Percentiles rank a stretch among this genome's conserved stretches.
Evolutionary conservation across 2,329 filamentous ascomycete genomes (phyloP).

Genomic region (Xylaria digitata): DNA sequence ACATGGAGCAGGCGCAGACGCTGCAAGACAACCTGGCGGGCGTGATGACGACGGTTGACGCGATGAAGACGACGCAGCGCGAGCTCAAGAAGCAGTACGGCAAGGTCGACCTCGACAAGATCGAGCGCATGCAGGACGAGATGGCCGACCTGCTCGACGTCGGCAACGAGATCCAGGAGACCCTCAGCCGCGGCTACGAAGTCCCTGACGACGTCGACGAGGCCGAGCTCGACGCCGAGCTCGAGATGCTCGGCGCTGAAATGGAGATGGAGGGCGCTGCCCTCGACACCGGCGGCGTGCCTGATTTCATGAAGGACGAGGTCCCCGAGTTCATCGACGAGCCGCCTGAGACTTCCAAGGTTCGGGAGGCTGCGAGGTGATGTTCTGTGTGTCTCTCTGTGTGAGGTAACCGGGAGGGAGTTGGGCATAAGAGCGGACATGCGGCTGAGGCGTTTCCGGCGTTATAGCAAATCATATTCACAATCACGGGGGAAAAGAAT

Average conservation of each 20-base stretch:
- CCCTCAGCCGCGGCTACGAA: conserved; percentile 89
- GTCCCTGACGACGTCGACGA: conserved; percentile 97
- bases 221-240: conserved; percentile 92
- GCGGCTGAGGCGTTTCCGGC: conserved; percentile 36
- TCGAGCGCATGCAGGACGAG: conserved; percentile 97
- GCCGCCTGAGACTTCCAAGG: conserved; percentile 78
- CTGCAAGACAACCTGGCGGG: conserved; percentile 99
- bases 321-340: conserved; percentile 94
- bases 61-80: conserved; percentile 97
- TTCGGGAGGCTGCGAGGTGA: conserved; percentile 80
- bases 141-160: conserved; percentile 99
- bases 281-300: conserved; percentile 68
- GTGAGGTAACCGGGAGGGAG: conserved; percentile 27
- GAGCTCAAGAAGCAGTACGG: conserved; percentile 93
- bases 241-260: conserved; percentile 94
- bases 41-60: conserved; percentile 97
- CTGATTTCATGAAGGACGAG: conserved; percentile 91
- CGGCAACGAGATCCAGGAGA: conserved; percentile 98
- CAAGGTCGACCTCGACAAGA: conserved; percentile 97
- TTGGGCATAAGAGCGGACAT: conserved; percentile 12
- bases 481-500: conserved; percentile 1
- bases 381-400: not conserved
- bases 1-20: conserved; percentile 98
- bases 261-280: conserved; percentile 81
- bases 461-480: conserved; percentile 34